phyloP scores from a whole-genome alignment of 2,329 filamentous ascomycete genomes.

The Neofusicoccum ribis region DNA sequence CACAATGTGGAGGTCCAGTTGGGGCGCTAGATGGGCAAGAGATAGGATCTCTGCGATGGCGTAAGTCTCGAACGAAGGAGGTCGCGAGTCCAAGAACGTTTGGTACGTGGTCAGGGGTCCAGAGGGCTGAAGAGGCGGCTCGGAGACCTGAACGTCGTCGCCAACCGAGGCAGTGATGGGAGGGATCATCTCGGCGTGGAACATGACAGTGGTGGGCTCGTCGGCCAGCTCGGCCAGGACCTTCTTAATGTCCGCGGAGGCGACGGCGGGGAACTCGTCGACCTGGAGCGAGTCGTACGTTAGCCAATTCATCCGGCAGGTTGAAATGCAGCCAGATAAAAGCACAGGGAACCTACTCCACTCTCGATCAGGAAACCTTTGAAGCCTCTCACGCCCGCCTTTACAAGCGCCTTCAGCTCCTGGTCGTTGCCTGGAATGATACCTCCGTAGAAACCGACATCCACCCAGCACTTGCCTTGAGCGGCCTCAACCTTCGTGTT shows the following conservation, averaged over 20 bases:
- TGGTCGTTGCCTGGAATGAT: constrained; percentile 85
- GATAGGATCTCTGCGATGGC: constrained; percentile 85
- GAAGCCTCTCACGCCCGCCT: constrained; percentile 88
- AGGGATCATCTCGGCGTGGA: constrained; percentile 98
- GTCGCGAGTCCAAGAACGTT: constrained; percentile 89
- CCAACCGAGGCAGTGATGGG: constrained; percentile 77
- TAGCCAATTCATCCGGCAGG: constrained; percentile 21
- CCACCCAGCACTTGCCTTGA: constrained; percentile 89
- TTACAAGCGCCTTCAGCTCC: constrained; percentile 77
- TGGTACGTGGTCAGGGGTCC: constrained; percentile 77
- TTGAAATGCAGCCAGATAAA: not conserved
- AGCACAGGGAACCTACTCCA: constrained; percentile 64
- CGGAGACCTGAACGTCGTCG: constrained; percentile 70
- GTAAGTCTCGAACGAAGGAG: constrained; percentile 85
- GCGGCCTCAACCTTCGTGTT: constrained; percentile 84
- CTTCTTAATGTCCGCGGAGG: constrained; percentile 71
- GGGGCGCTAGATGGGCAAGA: constrained; percentile 75
- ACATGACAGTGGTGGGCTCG: constrained; percentile 90
- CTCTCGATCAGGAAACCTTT: constrained; percentile 98
- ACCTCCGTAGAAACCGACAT: constrained; percentile 97
- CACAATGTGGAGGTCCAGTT: constrained; percentile 87
- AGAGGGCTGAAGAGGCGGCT: constrained; percentile 67
- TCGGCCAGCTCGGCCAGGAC: constrained; percentile 81
- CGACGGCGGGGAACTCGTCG: constrained; percentile 94
- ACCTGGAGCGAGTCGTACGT: constrained; percentile 56